Conservation (phyloP, 129 eudicot species). For the Centrapalus pauciflorus region DNA sequence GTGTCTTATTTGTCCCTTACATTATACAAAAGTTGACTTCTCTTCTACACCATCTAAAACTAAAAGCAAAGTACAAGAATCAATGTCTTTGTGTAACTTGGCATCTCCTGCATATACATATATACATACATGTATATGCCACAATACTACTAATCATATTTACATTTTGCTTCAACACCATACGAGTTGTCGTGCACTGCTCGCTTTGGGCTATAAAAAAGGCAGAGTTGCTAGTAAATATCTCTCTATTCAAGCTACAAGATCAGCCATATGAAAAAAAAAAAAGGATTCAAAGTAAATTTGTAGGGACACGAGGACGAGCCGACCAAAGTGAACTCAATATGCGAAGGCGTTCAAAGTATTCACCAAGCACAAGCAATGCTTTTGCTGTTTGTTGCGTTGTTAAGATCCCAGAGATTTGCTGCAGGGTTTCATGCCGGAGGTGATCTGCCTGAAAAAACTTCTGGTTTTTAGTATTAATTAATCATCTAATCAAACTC, state of each 20-base stretch:
- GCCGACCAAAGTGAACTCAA: slow-evolving; percentile 79
- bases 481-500: not conserved
- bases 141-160: slow-evolving; percentile 24
- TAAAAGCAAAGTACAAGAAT: not conserved
- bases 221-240: slow-evolving; percentile 16
- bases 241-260: slow-evolving; percentile 17
- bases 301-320: slow-evolving; percentile 46
- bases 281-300: slow-evolving; percentile 3
- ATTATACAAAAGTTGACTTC: too few relatives aligned
- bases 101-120: slow-evolving; percentile 9
- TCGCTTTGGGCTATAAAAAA: not conserved
- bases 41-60: not conserved
- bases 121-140: slow-evolving; percentile 16
- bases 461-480: not conserved
- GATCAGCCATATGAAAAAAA: too few relatives aligned
- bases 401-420: slow-evolving; percentile 60
- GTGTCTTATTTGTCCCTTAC: too few relatives aligned
- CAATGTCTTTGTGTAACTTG: slow-evolving; percentile 8
- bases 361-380: slow-evolving; percentile 81
- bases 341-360: slow-evolving; percentile 79
- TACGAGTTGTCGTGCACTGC: not conserved
- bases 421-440: slow-evolving; percentile 64
- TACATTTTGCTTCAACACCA: slow-evolving; percentile 16
- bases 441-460: slow-evolving; percentile 83
- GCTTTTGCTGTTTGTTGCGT: slow-evolving; percentile 77